Percentiles rank a stretch among this genome's conserved stretches.
Evolutionary conservation across 2,329 filamentous ascomycete genomes (phyloP).

Genomic region (Raffaelea deltoideospora): DNA sequence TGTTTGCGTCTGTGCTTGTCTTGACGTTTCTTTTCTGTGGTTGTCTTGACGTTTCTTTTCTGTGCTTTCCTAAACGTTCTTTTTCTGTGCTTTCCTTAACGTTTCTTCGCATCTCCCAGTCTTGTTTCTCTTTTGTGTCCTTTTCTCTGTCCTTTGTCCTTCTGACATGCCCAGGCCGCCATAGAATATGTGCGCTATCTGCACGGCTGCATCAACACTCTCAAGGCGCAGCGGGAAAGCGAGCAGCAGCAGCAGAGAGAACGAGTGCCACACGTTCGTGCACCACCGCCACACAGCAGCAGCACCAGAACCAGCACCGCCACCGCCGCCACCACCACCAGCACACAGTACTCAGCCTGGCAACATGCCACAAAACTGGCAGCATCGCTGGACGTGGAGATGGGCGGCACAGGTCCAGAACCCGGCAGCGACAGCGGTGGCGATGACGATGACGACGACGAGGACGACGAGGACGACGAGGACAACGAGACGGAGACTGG

Average conservation of each 20-base stretch:
- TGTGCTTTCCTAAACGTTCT: too few species aligned
- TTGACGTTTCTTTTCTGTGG: too few species aligned
- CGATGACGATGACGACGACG: background rate
- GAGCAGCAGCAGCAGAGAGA: conserved; percentile 9
- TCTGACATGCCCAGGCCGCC: conserved; percentile 49
- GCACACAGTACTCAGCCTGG: too few species aligned
- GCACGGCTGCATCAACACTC: conserved; percentile 68
- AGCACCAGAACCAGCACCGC: conserved; percentile 12
- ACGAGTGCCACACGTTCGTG: too few species aligned
- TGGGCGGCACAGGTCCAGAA: conserved; percentile 41
- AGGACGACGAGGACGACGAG: conserved; percentile 1
- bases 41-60: too few species aligned
- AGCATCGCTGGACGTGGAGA: conserved; percentile 38
- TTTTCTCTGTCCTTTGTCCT: too few species aligned
- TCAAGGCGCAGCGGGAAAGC: conserved; percentile 46
- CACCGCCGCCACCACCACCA: conserved; percentile 12
- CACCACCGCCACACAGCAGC: too few species aligned
- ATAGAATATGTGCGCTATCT: conserved; percentile 95
- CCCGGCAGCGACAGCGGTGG: background rate
- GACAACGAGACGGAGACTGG: conserved; percentile 1
- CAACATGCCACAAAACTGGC: conserved; percentile 15
- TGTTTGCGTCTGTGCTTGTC: too few species aligned
- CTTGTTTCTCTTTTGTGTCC: too few species aligned
- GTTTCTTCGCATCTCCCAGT: too few species aligned
- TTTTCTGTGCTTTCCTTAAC: too few species aligned